These are phyloP conservation scores for Coemansia sp. DNA, from an alignment of 192 early-diverging fungal genomes.

Conservation along the genomic window DNA sequence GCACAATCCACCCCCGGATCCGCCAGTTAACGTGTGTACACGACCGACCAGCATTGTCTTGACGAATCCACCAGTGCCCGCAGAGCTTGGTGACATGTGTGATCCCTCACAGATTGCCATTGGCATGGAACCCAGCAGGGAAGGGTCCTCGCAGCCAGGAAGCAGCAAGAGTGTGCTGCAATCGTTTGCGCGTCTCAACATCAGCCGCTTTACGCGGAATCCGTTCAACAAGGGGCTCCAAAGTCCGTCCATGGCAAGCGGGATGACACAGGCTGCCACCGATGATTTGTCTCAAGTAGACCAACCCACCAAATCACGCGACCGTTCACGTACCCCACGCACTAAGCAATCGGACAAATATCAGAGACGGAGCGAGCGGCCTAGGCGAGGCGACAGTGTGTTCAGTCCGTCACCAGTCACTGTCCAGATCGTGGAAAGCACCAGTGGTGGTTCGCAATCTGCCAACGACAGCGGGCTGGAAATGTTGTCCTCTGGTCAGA, in stretches of 20 bases:
- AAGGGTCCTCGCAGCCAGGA: constrained; percentile 15
- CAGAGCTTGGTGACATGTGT: neutral
- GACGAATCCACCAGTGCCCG: neutral
- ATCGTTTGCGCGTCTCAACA: constrained; percentile 30
- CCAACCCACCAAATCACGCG: neutral
- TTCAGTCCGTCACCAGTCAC: constrained; percentile 9
- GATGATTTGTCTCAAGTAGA: neutral
- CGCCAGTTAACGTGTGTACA: constrained; percentile 1
- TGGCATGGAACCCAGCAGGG: constrained; percentile 1
- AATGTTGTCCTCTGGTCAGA: constrained; percentile 9
- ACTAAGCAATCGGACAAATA: neutral
- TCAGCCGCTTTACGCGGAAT: constrained; percentile 18
- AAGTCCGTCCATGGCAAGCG: constrained; percentile 10
- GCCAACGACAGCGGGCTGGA: constrained; percentile 11
- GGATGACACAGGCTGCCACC: neutral
- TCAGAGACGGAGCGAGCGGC: neutral
- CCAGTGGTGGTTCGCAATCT: neutral
- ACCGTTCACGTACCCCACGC: neutral
- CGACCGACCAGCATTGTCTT: neutral
- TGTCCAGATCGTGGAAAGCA: constrained; percentile 24
- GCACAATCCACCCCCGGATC: constrained; percentile 34
- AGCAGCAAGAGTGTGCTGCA: constrained; percentile 16
- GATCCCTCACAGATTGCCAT: neutral
- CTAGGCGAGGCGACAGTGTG: constrained; percentile 5
- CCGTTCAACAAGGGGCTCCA: constrained; percentile 6